These are phyloP conservation scores for Colletotrichum cuscutae DNA, from an alignment of 2,329 filamentous ascomycete species.

Conservation along the genomic window DNA sequence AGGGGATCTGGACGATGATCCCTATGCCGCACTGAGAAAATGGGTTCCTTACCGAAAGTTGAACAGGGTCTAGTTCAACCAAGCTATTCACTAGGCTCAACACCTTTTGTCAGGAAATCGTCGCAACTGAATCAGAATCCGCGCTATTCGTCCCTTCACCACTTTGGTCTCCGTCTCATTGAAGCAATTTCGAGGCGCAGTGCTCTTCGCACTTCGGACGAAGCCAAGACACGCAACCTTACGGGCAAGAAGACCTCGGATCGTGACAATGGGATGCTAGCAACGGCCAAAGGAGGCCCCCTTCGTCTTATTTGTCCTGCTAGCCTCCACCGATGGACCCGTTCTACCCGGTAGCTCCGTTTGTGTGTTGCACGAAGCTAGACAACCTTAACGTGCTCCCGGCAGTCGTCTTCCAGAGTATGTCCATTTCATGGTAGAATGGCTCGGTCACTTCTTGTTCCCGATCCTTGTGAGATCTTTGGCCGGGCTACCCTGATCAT, in stretches of 20 bases:
- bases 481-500: background rate
- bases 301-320: background rate
- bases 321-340: background rate
- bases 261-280: background rate
- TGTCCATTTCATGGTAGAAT: background rate
- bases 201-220: background rate
- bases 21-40: background rate
- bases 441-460: background rate
- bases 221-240: conserved; percentile 2
- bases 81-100: background rate
- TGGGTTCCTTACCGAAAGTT: background rate
- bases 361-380: background rate
- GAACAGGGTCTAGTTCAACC: background rate
- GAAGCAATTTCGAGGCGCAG: background rate
- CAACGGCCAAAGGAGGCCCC: background rate
- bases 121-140: background rate
- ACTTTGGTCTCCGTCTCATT: background rate
- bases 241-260: background rate
- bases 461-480: background rate
- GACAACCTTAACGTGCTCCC: background rate
- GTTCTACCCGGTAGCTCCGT: background rate
- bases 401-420: background rate
- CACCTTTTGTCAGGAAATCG: background rate
- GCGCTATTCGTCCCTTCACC: background rate
- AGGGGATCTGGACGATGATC: background rate